Conservation (phyloP, 306 rosid genomes). For the Delonix regia region DNA sequence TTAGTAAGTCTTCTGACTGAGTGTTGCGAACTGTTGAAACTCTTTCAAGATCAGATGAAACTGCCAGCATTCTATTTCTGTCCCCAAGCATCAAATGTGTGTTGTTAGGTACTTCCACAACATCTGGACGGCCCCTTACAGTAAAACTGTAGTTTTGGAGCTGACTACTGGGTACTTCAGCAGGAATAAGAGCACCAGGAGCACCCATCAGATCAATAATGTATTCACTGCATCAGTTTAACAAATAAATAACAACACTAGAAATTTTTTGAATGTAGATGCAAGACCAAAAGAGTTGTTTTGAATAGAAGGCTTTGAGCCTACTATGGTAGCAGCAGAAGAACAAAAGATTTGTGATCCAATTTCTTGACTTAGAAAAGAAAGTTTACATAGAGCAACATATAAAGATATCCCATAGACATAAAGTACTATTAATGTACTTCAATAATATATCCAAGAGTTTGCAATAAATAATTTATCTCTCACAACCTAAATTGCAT, state of each 20-base stretch:
- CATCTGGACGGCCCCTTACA: slow-evolving; percentile 62
- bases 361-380: slow-evolving; percentile 18
- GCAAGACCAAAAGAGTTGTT: slow-evolving; percentile 29
- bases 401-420: slow-evolving; percentile 19
- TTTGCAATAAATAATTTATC: slow-evolving; percentile 11
- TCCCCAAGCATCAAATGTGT: slow-evolving; percentile 43
- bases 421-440: slow-evolving; percentile 33
- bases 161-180: slow-evolving; percentile 92
- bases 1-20: slow-evolving; percentile 55
- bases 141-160: slow-evolving; percentile 65
- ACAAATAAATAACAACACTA: slow-evolving; percentile 41
- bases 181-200: slow-evolving; percentile 95
- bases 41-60: slow-evolving; percentile 46
- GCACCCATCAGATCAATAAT: slow-evolving; percentile 99
- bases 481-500: slow-evolving; percentile 25
- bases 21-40: slow-evolving; percentile 47
- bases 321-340: slow-evolving; percentile 28
- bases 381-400: slow-evolving; percentile 29
- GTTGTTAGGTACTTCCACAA: slow-evolving; percentile 53
- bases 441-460: slow-evolving; percentile 17
- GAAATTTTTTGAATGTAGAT: slow-evolving; percentile 21
- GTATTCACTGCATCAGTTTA: slow-evolving; percentile 80
- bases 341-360: slow-evolving; percentile 17
- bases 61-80: slow-evolving; percentile 43
- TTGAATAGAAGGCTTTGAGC: slow-evolving; percentile 12